Conservation (phyloP, 805 yeast species). For the Metschnikowia kofuensis region DNA sequence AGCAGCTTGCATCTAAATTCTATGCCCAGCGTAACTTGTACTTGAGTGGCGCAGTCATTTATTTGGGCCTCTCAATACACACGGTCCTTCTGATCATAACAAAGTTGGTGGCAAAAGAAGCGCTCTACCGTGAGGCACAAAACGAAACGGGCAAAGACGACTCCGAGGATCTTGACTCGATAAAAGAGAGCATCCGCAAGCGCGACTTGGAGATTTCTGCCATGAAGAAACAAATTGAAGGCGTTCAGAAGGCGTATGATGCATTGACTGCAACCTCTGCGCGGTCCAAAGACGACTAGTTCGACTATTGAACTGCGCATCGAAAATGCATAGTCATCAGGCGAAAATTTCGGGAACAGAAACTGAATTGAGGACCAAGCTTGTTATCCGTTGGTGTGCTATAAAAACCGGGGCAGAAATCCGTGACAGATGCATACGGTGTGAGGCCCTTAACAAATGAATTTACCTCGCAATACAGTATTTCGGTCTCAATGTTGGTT, state of each 20-base stretch:
- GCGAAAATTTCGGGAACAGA: too few relatives aligned
- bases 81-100: constrained; percentile 52
- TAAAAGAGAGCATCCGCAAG: constrained; percentile 33
- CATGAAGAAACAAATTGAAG: constrained; percentile 49
- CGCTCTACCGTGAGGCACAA: constrained; percentile 23
- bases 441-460: too few relatives aligned
- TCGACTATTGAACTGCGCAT: background rate
- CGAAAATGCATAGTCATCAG: too few relatives aligned
- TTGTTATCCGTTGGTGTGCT: too few relatives aligned
- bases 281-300: constrained; percentile 16
- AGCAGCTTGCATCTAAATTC: constrained; percentile 56
- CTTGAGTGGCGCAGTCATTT: constrained; percentile 60
- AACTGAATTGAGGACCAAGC: too few relatives aligned
- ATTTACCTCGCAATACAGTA: too few relatives aligned
- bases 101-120: constrained; percentile 48
- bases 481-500: too few relatives aligned
- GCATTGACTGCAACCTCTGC: constrained; percentile 25
- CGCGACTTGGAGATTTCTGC: constrained; percentile 46
- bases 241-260: constrained; percentile 50
- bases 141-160: constrained; percentile 2
- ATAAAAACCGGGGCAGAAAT: too few relatives aligned
- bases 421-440: too few relatives aligned
- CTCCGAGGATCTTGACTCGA: constrained; percentile 29
- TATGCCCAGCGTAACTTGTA: constrained; percentile 63
- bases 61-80: constrained; percentile 51